Base-by-base conservation (phyloP, 1,139 yeast species). In the Geotrichum restrictum region DNA sequence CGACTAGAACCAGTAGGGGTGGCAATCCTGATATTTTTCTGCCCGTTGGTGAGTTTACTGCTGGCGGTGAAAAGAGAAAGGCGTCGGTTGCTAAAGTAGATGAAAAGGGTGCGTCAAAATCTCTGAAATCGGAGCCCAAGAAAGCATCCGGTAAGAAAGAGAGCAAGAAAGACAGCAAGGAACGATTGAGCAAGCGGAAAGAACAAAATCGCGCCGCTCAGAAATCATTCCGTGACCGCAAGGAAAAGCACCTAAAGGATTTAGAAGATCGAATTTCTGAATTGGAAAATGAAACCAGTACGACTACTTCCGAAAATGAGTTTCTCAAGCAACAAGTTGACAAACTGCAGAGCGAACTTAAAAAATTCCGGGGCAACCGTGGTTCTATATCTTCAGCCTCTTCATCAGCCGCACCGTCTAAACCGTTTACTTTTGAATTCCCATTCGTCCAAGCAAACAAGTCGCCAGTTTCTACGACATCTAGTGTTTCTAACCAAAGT, bases 141-240 rank as follows among this genome's bases (percentile, higher is more conserved):
- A 77, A 76, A 11, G 24, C n/a, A 11, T 46, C 48, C 16, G 44
- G n/a, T 24, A 45, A 50, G 24, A 45, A 45, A 45, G 60, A 82
- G 84, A 0, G 87, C 3, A 77, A 96, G 57, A 88, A 87, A 72
- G 89, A 87, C 0, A 74, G 84, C 53, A 78, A 85, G 2, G 95
- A 86, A 66, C 96, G 96, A 3, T 79, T 75, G 60, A 82, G 83
- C 62, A 91, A 88, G 74, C 77, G 98, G 62, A 88, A 96, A 19
- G 98, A 97, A 1, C 98, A 93, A 71, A 93, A 93, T 69, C 78
- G 98, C 64, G 97, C 97, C 6, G 98, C 98, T 19, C 98, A 93
- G 70, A 76, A 98, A 54, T 98, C 98, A 8, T 93, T 89, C 69
- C 76, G 98, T 57, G 98, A 93, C 69, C 80, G 98, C 59, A 93